A percentile compares a stretch with the other conserved stretches of the same genome.
These are phyloP conservation scores for Amanita muscaria DNA, from an alignment of 768 basidiomycete species.

Conservation along the genomic window DNA sequence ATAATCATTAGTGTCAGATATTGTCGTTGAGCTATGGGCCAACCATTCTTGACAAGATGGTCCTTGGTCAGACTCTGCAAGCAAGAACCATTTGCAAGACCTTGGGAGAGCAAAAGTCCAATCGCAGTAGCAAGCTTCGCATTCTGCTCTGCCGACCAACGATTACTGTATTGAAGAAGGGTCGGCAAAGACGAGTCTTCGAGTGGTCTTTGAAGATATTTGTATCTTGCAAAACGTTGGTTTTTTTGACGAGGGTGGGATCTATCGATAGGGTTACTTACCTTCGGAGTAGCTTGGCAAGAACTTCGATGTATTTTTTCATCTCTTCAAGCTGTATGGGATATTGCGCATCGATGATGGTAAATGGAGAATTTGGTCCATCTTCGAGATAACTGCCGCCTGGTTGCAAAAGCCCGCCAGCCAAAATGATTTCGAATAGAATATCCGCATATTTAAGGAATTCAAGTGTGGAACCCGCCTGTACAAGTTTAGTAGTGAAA, in stretches of 20 bases:
- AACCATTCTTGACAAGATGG: conserved; percentile 92
- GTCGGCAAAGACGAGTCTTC: conserved; percentile 40
- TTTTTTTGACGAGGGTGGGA: too few relatives aligned
- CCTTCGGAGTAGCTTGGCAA: conserved; percentile 96
- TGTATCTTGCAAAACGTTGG: conserved; percentile 64
- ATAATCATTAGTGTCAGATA: conserved; percentile 3
- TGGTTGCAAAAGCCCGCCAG: conserved; percentile 93
- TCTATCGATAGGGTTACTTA: conserved; percentile 24
- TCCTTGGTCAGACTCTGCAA: conserved; percentile 84
- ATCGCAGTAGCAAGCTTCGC: conserved; percentile 79
- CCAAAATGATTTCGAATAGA: conserved; percentile 92
- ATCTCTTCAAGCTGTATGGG: conserved; percentile 77
- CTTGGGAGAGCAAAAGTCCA: conserved; percentile 78
- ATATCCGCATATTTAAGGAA: conserved; percentile 95
- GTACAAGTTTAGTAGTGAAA: conserved; percentile 75
- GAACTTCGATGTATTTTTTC: conserved; percentile 88
- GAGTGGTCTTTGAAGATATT: conserved; percentile 96
- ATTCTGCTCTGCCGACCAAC: conserved; percentile 68
- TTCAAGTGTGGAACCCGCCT: conserved; percentile 90
- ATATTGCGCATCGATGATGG: conserved; percentile 73
- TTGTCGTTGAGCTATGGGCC: conserved; percentile 11
- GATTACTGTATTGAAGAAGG: conserved; percentile 73
- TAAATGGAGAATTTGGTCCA: conserved; percentile 80
- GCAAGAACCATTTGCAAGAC: conserved; percentile 69
- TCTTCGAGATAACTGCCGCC: conserved; percentile 90